phyloP scores from a whole-genome alignment of 352 stramenopile genomes.

The Globisporangium echinulatum region DNA sequence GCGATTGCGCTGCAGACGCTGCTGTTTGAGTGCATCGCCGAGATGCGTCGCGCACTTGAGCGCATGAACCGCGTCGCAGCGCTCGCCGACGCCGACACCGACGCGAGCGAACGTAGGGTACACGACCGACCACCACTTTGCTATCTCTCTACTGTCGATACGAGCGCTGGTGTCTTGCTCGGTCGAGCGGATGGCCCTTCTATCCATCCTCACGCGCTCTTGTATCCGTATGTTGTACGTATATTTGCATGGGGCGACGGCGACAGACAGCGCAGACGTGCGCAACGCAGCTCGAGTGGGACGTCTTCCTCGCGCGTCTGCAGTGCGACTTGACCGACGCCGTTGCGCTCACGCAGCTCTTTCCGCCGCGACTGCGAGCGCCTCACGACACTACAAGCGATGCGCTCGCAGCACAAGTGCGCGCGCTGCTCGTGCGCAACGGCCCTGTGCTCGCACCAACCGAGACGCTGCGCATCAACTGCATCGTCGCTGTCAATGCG shows the following conservation, averaged over 20 bases:
- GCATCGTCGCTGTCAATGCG: constrained; percentile 12
- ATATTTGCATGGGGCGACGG: background rate
- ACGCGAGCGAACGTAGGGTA: constrained; percentile 37
- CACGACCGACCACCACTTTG: background rate
- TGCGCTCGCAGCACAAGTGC: background rate
- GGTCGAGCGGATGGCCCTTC: too few relatives aligned
- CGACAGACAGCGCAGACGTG: constrained; percentile 5
- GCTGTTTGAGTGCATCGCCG: constrained; percentile 31
- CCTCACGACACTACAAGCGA: background rate
- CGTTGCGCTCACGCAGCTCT: constrained; percentile 17
- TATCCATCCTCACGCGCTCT: too few relatives aligned
- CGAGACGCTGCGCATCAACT: constrained; percentile 14
- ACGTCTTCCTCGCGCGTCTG: constrained; percentile 28
- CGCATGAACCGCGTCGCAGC: constrained; percentile 21
- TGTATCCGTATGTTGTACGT: too few relatives aligned
- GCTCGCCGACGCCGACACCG: constrained; percentile 15
- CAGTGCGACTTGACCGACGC: constrained; percentile 21
- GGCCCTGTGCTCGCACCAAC: constrained; percentile 17
- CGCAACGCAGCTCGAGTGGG: constrained; percentile 19
- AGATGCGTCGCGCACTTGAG: constrained; percentile 33
- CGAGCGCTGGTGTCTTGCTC: too few relatives aligned
- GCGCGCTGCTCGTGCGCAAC: constrained; percentile 19
- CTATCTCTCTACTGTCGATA: background rate
- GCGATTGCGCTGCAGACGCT: constrained; percentile 15
- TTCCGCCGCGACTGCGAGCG: constrained; percentile 2